These are phyloP conservation scores for Acorus calamus DNA, from an alignment of 106 monocot species.

Conservation along the genomic window DNA sequence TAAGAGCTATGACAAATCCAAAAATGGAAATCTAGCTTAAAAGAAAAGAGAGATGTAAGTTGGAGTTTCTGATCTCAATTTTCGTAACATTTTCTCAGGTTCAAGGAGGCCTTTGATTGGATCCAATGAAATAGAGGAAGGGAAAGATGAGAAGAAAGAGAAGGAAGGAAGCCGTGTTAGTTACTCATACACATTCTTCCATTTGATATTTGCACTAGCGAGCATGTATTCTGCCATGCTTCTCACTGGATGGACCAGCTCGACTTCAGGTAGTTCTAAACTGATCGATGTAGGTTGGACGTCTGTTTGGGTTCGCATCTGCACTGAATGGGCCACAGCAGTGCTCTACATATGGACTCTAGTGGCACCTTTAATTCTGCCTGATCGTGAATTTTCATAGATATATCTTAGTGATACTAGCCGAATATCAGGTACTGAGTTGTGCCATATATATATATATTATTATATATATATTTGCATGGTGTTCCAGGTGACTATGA, in stretches of 20 bases:
- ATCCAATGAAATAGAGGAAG: conserved; percentile 40
- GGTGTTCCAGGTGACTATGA: no score
- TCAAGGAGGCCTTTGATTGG: conserved; percentile 42
- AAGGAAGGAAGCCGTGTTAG: conserved; percentile 55
- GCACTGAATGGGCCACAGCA: conserved; percentile 86
- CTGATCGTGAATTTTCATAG: conserved; percentile 62
- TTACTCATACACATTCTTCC: conserved; percentile 94
- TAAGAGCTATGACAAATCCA: no score
- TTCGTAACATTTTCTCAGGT: conserved; percentile 16
- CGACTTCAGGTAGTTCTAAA: conserved; percentile 43
- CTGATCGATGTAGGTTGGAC: conserved; percentile 89
- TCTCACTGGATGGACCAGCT: conserved; percentile 81
- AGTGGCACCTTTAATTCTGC: conserved; percentile 57
- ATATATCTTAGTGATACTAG: no score
- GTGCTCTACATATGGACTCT: conserved; percentile 82
- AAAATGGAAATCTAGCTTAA: no score
- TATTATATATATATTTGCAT: no score
- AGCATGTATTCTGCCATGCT: conserved; percentile 99
- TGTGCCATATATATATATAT: no score
- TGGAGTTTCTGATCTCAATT: background rate
- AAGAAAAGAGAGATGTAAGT: background rate
- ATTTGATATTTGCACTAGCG: conserved; percentile 84
- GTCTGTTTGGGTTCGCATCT: conserved; percentile 86
- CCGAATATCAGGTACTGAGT: no score
- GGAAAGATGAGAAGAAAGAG: conserved; percentile 37